Base-by-base conservation (phyloP, 2,329 filamentous ascomycete species). In the Ascochyta clinopodiicola region DNA sequence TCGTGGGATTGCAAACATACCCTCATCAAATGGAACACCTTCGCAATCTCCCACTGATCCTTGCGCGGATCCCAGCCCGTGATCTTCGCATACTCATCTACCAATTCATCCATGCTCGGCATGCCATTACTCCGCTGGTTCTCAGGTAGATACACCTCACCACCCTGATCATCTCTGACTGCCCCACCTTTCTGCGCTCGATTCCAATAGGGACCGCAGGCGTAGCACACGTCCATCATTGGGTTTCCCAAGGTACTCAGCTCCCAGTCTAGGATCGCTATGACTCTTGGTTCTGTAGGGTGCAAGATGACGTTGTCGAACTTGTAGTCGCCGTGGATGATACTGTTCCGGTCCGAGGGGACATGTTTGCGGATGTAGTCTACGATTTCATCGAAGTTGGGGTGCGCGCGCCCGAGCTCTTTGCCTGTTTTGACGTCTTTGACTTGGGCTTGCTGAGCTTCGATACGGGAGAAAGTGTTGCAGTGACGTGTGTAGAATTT, bases 191-290 rank as follows among this genome's bases (percentile, higher is more conserved):
- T 68, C 67, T 27, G 62, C 15, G 59, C 62, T 1, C 77, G 72
- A 22, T 77, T 79, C 49, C 77, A 78, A 60, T 75, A 81, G 1
- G 80, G 79, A 3, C 68, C 73, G 12, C 86, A 75, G n/a, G 96
- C 81, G 76, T 97, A 98, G 72, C 89, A 87, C 34, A 96, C 82
- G 74, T 98, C 94, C 31, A 91, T 92, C 24, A 97, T 84, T 1
- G 95, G 94, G 73, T 99, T 94, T 10, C 94, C 94, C 51, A 97
- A 87, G 0, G 94, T 98, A 37, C 91, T 92, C 89, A 98, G 92
- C 77, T 98, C 94, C 94, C 94, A 98, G 78, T 98, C 95, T 7
- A 98, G 78, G 48, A 98, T 91, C 1, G 92, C 94, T 76, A 98
- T 92, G 13, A 98, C 92, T 42, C 88, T 82, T 6, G 93, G 86